Percentiles rank a stretch among this genome's conserved stretches.
phyloP scores from a whole-genome alignment of 163 green algal genomes.

The Volvox carteri region DNA sequence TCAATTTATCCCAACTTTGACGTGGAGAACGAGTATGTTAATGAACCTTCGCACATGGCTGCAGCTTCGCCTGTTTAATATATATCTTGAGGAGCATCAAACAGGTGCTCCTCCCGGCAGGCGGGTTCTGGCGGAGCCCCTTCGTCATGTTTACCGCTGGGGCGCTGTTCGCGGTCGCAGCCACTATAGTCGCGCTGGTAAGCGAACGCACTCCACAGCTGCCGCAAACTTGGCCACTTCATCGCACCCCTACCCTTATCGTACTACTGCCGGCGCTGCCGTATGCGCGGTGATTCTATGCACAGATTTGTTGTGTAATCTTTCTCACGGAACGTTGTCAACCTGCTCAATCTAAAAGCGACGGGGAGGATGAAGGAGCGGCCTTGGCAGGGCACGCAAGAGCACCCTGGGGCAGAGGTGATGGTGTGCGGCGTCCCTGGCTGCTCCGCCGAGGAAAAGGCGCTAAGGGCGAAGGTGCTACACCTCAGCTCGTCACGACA shows the following conservation, averaged over 20 bases:
- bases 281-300: no score
- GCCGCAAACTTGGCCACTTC: no score
- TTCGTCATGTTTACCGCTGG: slow-evolving; percentile 25
- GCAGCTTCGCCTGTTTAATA: slow-evolving; percentile 18
- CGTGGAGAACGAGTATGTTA: neutral
- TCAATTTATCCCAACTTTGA: neutral
- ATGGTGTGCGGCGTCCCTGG: neutral
- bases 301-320: slow-evolving; percentile 10
- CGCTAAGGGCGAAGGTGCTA: neutral
- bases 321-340: slow-evolving; percentile 21
- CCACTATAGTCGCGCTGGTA: slow-evolving; percentile 5
- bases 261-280: no score
- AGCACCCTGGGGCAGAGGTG: neutral
- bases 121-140: slow-evolving; percentile 13
- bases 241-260: no score
- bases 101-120: slow-evolving; percentile 1
- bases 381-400: neutral
- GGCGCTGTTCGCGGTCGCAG: neutral
- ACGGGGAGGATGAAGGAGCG: neutral
- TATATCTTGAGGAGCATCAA: slow-evolving; percentile 27
- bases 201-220: neutral
- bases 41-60: neutral
- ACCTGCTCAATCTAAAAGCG: neutral
- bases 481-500: neutral
- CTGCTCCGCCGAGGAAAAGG: slow-evolving; percentile 5